Evolutionary conservation across 1,284 basidiomycete species (phyloP), one percentile per base, ranked within the genome.

Genomic region (Leccinum pallidistipes): DNA sequence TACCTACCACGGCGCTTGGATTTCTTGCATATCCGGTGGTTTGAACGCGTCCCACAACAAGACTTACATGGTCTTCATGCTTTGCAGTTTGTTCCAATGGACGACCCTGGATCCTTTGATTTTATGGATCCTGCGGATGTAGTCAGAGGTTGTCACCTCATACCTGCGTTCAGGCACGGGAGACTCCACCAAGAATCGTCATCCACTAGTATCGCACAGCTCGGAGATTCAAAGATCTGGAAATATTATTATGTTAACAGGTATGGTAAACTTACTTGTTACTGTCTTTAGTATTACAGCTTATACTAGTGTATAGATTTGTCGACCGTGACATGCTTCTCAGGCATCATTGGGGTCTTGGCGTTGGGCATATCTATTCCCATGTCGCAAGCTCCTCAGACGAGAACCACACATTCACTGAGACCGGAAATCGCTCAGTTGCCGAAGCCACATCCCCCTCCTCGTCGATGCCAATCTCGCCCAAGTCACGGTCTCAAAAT

Each of bases 301-400:
- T 24, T n/a, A 43, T 43, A 43, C n/a, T 18, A 43, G n/a, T 43
- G 40, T 43, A 16, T 16, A 64, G 60, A 18, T 64, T 64, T 49
- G 60, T 58, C 5, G 62, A 64, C 36, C 8, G 56, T 16, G 62
- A 64, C 38, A 61, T 64, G 43, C 9, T 58, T 5, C 50, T 64
- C 16, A 47, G 29, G 5, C 61, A 58, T 34, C 55, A 49, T 49
- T 49, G 45, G 45, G 60, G 62, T 6, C 54, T 62, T 14, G 60
- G 60, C 3, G 40, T 62, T 24, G 38, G 60, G 10, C 60, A 58
- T 38, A 21, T 34, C 16, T 49, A 49, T 24, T 49, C 45, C 12
- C 45, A 49, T 49, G 21, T 24, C 45, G 21, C 18, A 49, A 24
- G 21, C 21, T 49, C 45, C 21, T 49, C 45, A 11, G 12, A 24